A percentile compares a stretch with the other conserved stretches of the same genome.
Evolutionary conservation across 78 protist species (phyloP).

Genomic region (Trichosphaerium sp.): DNA sequence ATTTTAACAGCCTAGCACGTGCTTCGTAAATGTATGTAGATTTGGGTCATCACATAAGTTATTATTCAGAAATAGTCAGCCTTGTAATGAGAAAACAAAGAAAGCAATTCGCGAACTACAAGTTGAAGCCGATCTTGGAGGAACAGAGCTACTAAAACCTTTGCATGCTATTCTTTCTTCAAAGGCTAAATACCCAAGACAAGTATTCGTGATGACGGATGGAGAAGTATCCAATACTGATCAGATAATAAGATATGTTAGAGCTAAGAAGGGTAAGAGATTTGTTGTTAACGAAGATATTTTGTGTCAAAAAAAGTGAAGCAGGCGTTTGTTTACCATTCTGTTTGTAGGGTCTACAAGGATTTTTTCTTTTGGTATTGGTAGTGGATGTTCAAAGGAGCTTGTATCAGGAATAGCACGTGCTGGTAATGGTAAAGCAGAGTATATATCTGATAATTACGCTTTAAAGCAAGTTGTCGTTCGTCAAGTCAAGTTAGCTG

Average conservation of each 20-base stretch:
- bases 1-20: too few relatives aligned
- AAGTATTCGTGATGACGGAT: slow-evolving; percentile 72
- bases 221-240: slow-evolving; percentile 60
- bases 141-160: slow-evolving; percentile 43
- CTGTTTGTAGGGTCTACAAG: slow-evolving; percentile 20
- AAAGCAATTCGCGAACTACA: too few relatives aligned
- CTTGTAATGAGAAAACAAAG: too few relatives aligned
- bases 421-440: slow-evolving; percentile 59
- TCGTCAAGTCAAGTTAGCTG: slow-evolving; percentile 32
- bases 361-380: slow-evolving; percentile 71
- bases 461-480: slow-evolving; percentile 2
- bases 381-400: slow-evolving; percentile 33
- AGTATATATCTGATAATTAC: slow-evolving; percentile 20
- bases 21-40: too few relatives aligned
- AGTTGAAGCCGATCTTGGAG: slow-evolving; percentile 51
- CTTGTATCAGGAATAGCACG: slow-evolving; percentile 69
- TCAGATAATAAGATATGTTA: slow-evolving; percentile 3
- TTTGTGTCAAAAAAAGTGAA: too few relatives aligned
- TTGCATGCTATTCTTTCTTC: not conserved
- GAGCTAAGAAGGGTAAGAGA: not conserved
- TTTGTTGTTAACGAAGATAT: too few relatives aligned
- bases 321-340: not conserved
- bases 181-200: slow-evolving; percentile 39
- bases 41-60: too few relatives aligned
- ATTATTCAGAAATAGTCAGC: too few relatives aligned